Base-by-base conservation (phyloP, 2,329 filamentous ascomycete genomes). In the Cadophora malorum region DNA sequence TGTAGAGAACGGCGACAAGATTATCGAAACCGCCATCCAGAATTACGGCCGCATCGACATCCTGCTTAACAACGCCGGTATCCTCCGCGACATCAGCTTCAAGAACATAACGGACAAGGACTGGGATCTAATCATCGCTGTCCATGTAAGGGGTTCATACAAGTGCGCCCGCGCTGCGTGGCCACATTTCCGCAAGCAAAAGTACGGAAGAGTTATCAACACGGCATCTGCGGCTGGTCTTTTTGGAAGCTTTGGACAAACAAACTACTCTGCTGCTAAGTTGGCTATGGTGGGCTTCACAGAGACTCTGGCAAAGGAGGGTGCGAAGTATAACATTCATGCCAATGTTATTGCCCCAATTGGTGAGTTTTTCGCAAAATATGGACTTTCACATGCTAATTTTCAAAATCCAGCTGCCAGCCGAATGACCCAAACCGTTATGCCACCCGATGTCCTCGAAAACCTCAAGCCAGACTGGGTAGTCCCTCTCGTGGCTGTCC, bases 81-180 rank as follows among this genome's bases (percentile, higher is more conserved):
- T 98, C 59, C 73, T 78, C n/a, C 91, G 95, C 70, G 94, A 98
- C 83, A 81, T 98, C 78, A 95, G 92, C 86, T 98, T 99, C 85
- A 97, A 97, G 88, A 98, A 98, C 83, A 96, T 98, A 88, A 96
- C 91, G 80, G 96, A 99, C 80, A 83, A 91, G 78, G 96, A 99
- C 81, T 99, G 96, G 96, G 95, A 99, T 79, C 83, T 97, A 74
- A 92, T 97, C 79, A 92, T 95, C 81, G 91, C 89, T 79, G 95
- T 98, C 67, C 95, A 99, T 81, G 90, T 97, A 76, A 91, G 89
- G 78, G 96, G 96, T 75, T 91, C 94, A 77, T 99, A 97, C 87
- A 98, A 97, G 88, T 97, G 93, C 80, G 87, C 96, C 70, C 90
- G 90, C 80, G 96, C 96, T 71, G 96, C 96, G 63, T 99, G 96